phyloP scores from a whole-genome alignment of 208 protist genomes.

The Strigomonas galati region DNA sequence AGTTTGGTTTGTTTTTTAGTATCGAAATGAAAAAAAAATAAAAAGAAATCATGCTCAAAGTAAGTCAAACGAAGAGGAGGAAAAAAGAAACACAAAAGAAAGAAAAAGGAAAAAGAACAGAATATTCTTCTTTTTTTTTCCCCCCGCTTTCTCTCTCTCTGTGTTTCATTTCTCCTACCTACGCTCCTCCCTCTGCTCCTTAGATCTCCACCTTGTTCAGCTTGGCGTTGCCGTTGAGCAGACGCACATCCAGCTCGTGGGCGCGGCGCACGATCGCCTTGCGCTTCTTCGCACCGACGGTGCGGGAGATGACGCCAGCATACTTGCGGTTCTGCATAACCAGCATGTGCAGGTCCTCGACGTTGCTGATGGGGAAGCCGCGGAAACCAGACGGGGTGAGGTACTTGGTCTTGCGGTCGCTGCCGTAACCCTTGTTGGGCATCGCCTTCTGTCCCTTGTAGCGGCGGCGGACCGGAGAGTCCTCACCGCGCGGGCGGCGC shows the following conservation, averaged over 20 bases:
- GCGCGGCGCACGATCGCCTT: constrained; percentile 98
- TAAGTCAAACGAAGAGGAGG: neutral
- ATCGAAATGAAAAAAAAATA: constrained; percentile 26
- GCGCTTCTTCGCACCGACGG: constrained; percentile 92
- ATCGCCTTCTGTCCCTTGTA: constrained; percentile 97
- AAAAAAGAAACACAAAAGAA: neutral
- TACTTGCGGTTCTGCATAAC: constrained; percentile 99
- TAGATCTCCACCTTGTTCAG: constrained; percentile 89
- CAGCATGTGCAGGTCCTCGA: constrained; percentile 98
- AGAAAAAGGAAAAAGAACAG: constrained; percentile 9
- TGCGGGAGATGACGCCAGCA: constrained; percentile 96
- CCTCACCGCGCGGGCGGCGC: constrained; percentile 99
- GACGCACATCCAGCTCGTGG: constrained; percentile 98
- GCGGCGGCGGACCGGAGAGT: constrained; percentile 96
- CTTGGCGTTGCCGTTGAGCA: constrained; percentile 95
- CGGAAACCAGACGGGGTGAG: constrained; percentile 97
- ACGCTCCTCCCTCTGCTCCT: neutral
- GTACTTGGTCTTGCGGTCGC: constrained; percentile 96
- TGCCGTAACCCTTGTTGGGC: constrained; percentile 99
- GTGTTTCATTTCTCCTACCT: constrained; percentile 8
- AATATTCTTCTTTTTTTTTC: neutral
- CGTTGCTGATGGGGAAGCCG: constrained; percentile 95
- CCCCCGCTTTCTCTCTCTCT: neutral
- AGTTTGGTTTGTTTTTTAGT: constrained; percentile 18
- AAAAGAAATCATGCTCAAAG: neutral